phyloP scores from a whole-genome alignment of 148 eudicot species.

The Bassia scoparia region DNA sequence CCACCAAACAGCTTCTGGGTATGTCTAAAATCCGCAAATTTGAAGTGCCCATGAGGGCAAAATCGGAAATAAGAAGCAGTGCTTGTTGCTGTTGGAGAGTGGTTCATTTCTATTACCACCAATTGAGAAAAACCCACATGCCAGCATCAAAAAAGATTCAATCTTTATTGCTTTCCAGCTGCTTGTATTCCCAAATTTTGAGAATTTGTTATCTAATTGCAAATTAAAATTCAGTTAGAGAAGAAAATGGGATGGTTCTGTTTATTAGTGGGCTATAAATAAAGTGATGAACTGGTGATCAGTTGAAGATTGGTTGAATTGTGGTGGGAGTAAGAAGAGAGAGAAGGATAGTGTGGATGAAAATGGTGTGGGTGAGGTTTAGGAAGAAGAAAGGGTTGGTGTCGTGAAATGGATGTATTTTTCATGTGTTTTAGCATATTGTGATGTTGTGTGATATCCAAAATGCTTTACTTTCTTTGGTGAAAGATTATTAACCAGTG shows the following conservation, averaged over 20 bases:
- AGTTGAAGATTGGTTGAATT: conserved; percentile 12
- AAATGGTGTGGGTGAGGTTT: conserved; percentile 31
- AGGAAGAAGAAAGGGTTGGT: conserved; percentile 11
- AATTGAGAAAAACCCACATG: conserved; percentile 27
- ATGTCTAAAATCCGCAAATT: conserved; percentile 30
- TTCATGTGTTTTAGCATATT: conserved; percentile 7
- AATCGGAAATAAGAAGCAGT: conserved; percentile 20
- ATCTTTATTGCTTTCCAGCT: conserved; percentile 6
- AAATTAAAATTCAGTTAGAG: background rate
- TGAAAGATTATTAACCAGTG: no score
- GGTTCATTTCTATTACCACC: conserved; percentile 40
- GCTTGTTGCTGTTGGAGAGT: conserved; percentile 18
- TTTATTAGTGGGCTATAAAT: background rate
- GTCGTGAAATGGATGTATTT: background rate
- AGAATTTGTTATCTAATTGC: background rate
- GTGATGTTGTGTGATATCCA: background rate
- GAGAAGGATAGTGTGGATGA: conserved; percentile 15
- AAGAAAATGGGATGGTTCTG: background rate
- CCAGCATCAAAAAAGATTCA: conserved; percentile 26
- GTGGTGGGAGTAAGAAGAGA: conserved; percentile 9
- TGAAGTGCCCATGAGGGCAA: conserved; percentile 25
- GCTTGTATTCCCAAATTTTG: background rate
- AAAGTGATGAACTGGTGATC: background rate
- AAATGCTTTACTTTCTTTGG: background rate
- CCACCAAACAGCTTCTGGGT: conserved; percentile 30